A percentile compares a stretch with the other conserved stretches of the same genome.
Conservation (phyloP, 768 basidiomycete species). For the Leccinum barrowsii region DNA sequence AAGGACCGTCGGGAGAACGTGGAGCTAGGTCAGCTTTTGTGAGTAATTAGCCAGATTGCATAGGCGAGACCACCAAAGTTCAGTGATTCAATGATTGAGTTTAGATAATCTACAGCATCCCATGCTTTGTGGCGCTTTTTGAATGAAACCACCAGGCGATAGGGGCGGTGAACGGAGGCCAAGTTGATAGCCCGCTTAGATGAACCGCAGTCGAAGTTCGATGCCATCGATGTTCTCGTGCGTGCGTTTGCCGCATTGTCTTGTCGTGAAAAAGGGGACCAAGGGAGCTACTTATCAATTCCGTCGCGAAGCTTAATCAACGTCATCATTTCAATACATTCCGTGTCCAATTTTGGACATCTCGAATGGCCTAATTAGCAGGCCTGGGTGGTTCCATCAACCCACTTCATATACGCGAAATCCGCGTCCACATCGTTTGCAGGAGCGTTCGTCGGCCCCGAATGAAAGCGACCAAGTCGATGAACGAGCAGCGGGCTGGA, state of each 20-base stretch:
- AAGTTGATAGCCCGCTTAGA: slow-evolving; percentile 6
- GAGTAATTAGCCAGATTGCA: slow-evolving; percentile 9
- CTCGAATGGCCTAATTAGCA: background rate
- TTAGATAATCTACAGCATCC: slow-evolving; percentile 1
- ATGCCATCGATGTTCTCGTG: slow-evolving; percentile 9
- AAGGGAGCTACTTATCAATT: slow-evolving; percentile 10
- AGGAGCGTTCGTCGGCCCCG: background rate
- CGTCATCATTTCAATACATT: slow-evolving; percentile 13
- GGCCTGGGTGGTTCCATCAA: background rate
- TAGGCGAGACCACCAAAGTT: slow-evolving; percentile 14
- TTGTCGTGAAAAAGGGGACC: slow-evolving; percentile 8
- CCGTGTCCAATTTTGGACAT: slow-evolving; percentile 1
- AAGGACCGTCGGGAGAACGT: slow-evolving; percentile 47
- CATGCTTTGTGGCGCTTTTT: slow-evolving; percentile 8
- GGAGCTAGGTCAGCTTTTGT: slow-evolving; percentile 29
- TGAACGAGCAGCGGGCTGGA: background rate
- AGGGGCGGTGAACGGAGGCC: slow-evolving; percentile 5
- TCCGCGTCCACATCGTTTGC: background rate
- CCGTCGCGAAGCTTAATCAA: slow-evolving; percentile 16
- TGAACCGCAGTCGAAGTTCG: slow-evolving; percentile 18
- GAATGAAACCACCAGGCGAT: slow-evolving; percentile 4
- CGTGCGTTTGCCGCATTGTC: slow-evolving; percentile 25
- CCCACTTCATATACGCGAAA: background rate
- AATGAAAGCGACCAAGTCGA: background rate
- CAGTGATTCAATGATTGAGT: slow-evolving; percentile 8